Evolutionary conservation across 2,329 filamentous ascomycete genomes (phyloP), one percentile per base, ranked within the genome.

Genomic region (Colletotrichum agaves): DNA sequence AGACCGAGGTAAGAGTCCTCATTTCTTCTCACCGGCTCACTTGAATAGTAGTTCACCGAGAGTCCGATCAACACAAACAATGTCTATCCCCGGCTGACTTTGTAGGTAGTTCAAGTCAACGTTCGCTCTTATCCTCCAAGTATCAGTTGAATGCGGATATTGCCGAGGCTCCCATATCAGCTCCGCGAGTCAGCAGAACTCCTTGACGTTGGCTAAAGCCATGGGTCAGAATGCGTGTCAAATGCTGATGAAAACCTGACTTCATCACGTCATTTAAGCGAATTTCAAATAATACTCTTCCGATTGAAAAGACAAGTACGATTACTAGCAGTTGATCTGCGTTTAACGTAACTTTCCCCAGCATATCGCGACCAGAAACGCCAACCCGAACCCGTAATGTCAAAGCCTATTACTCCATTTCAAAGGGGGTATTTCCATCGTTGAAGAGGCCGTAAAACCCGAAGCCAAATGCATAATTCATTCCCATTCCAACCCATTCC

Each of bases 381-480:
- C 27, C 27, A 27, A 27, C 52, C 21, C 3, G 21, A 11, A 35
- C 10, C 10, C 46, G 49, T 13, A 23, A 21, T n/a, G 11, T 21
- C 37, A 21, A 46, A 43, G 23, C 33, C 53, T 47, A 33, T 13
- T 55, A 68, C 65, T 47, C 65, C 65, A 19, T 59, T 47, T 43
- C 47, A 49, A 8, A 23, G 44, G 53, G 65, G 65, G 65, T 68
- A 68, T 68, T 65, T 68, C 55, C 61, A 3, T 47, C 50, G 23
- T 67, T 41, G 23, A 35, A 41, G 37, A 58, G 43, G 63, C 52
- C 62, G 23, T 60, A 19, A 49, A 27, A 41, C 11, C 19, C 19
- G 13, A 50, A 10, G 7, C 21, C 11, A 23, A 5, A 19, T 5
- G 7, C 2, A 23, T 35, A 13, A n/a, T 23, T 23, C 35, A n/a